Conservation (phyloP, 176 grass and related monocot species). For the Hyparrhenia diplandra region DNA sequence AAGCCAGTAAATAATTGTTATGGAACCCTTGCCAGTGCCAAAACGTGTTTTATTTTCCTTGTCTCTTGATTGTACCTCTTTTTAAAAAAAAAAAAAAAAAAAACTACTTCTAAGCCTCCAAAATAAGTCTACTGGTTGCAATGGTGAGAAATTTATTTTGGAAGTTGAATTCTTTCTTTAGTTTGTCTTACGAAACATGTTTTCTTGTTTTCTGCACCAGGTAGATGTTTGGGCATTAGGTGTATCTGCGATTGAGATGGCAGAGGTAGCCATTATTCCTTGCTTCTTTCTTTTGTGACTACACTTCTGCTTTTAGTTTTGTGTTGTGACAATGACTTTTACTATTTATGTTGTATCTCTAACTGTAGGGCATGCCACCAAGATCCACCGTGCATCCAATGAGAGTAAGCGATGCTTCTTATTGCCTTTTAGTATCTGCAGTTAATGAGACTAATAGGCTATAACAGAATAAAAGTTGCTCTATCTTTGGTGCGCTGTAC, state of each 20-base stretch:
- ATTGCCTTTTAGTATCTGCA: constrained; percentile 27
- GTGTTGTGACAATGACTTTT: background rate
- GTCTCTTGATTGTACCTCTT: constrained; percentile 12
- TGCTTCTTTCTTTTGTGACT: constrained; percentile 33
- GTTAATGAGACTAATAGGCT: constrained; percentile 7
- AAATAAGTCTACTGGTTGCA: background rate
- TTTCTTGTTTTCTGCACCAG: constrained; percentile 38
- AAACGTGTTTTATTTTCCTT: constrained; percentile 10
- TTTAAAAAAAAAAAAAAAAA: background rate
- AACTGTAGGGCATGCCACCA: constrained; percentile 83
- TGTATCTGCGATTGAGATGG: constrained; percentile 99
- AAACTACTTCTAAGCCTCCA: constrained; percentile 3
- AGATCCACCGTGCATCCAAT: constrained; percentile 98
- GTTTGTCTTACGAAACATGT: constrained; percentile 18
- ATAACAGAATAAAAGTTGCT: constrained; percentile 16
- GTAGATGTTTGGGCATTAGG: constrained; percentile 99
- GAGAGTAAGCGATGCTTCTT: constrained; percentile 67
- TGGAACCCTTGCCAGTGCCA: background rate
- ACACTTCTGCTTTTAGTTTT: background rate
- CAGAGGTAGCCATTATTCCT: constrained; percentile 62
- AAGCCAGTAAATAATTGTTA: constrained; percentile 8
- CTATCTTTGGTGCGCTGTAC: constrained; percentile 14
- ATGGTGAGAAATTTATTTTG: background rate
- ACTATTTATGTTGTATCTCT: constrained; percentile 27
- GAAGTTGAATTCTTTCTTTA: constrained; percentile 9